Base-by-base conservation (phyloP, 148 eudicot genomes). In the Nyssa sinensis region DNA sequence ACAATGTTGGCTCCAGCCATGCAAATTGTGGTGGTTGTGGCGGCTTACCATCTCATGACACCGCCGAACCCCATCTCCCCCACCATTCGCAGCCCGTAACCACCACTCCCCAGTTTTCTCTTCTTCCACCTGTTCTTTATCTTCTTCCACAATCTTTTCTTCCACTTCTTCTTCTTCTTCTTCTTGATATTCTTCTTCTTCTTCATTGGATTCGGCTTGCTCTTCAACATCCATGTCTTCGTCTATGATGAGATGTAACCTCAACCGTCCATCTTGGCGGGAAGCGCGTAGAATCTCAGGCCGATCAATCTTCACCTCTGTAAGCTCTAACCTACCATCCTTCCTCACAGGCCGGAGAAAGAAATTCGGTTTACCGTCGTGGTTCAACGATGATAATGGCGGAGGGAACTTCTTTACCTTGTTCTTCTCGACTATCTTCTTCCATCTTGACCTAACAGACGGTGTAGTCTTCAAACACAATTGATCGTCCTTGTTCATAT, bases 201-300 rank as follows among this genome's bases (percentile, higher is more conserved):
- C 73, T 34, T 47, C n/a, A n/a, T 23, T 6, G 5, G 11, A 4
- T 25, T 31, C 67, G 3, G 39, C 63, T 23, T 83, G 65, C 0
- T 51, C 60, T n/a, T 76, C 44, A 7, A 19, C 83, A 1, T 64
- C 73, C 11, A 37, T 73, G 4, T 58, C 51, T 21, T 68, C 75
- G n/a, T 73, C 33, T 5, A 29, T 59, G 1, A 87, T 64, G 17
- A 87, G 81, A 35, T 78, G 71, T 74, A 91, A 62, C 69, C 80
- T 81, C 14, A 91, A 57, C 75, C 93, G 88, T 44, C 96, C 96
- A 63, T 91, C 80, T 58, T 74, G 64, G 4, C 96, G 81, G 0
- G 89, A 76, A 30, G 88, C 84, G 11, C 71, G 80, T 2, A 91
- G 70, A 32, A 79, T 69, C 77, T 87, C 87, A 4, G 84, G 81